Conservation (phyloP, 2,329 filamentous ascomycete genomes). For the Metarhizium guizhouense region DNA sequence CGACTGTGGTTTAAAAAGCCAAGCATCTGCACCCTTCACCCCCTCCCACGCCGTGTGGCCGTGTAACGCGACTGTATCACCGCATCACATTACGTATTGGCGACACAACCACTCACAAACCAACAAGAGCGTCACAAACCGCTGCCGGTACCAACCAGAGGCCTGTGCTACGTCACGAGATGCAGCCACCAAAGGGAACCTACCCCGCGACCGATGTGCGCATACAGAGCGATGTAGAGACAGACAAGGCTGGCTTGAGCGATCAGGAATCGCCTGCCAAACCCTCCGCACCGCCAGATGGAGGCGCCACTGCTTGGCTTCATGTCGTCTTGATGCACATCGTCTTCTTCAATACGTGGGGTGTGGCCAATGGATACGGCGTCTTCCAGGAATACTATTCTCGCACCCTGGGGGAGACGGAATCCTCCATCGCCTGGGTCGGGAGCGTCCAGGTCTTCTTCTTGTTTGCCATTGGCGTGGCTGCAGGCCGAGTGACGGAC, state of each 20-base stretch:
- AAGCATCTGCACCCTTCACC: not conserved
- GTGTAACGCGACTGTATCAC: not conserved
- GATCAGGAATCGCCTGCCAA: not conserved
- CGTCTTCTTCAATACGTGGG: conserved; percentile 27
- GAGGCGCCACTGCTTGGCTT: conserved; percentile 26
- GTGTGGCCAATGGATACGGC: conserved; percentile 18
- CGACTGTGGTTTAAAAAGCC: not conserved
- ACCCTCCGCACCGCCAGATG: conserved; percentile 19
- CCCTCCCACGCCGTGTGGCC: not conserved
- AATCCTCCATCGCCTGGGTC: conserved; percentile 32
- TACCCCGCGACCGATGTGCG: not conserved
- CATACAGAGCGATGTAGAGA: not conserved
- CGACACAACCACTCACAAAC: not conserved
- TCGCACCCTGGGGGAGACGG: conserved; percentile 25
- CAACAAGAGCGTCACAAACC: not conserved
- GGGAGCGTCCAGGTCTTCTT: conserved; percentile 36
- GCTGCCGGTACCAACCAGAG: not conserved
- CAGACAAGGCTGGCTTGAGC: not conserved
- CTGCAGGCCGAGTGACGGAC: conserved; percentile 34
- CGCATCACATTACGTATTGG: not conserved
- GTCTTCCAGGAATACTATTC: conserved; percentile 46
- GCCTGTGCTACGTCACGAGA: not conserved
- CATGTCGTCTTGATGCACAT: conserved; percentile 29
- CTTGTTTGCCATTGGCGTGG: conserved; percentile 30
- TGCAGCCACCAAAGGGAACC: not conserved